Conservation (phyloP, 768 basidiomycete species). For the Agaricus blazei region DNA sequence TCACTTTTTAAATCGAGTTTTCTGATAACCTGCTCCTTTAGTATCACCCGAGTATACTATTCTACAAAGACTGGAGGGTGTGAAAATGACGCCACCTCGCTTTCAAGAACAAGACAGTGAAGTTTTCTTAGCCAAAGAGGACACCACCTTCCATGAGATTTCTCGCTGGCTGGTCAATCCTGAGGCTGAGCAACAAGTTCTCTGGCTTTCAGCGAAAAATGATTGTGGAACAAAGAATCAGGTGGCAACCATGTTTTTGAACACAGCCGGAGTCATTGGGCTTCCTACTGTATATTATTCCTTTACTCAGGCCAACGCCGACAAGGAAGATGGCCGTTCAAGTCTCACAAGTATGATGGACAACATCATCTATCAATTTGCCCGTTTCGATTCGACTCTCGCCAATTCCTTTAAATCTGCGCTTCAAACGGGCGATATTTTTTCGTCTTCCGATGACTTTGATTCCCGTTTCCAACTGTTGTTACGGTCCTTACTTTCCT, state of each 20-base stretch:
- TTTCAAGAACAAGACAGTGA: background rate
- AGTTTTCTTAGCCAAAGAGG: background rate
- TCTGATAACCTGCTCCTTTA: background rate
- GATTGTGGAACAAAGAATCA: background rate
- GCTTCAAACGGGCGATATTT: background rate
- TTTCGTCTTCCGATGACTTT: background rate
- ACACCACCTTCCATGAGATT: background rate
- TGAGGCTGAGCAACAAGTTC: background rate
- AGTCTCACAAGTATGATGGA: background rate
- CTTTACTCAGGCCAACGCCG: background rate
- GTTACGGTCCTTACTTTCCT: background rate
- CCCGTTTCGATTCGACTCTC: background rate
- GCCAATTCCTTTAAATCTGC: background rate
- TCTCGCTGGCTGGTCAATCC: constrained; percentile 1
- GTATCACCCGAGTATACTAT: background rate
- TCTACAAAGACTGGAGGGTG: background rate
- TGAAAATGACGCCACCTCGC: background rate
- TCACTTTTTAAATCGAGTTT: background rate
- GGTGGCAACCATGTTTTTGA: background rate
- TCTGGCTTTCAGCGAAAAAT: background rate
- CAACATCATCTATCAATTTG: background rate
- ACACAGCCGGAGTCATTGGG: background rate
- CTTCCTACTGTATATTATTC: constrained; percentile 5
- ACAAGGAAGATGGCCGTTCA: background rate
- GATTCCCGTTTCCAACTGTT: background rate